These are phyloP conservation scores for Tulasnella sp. DNA, from an alignment of 768 basidiomycete species.

Conservation along the genomic window DNA sequence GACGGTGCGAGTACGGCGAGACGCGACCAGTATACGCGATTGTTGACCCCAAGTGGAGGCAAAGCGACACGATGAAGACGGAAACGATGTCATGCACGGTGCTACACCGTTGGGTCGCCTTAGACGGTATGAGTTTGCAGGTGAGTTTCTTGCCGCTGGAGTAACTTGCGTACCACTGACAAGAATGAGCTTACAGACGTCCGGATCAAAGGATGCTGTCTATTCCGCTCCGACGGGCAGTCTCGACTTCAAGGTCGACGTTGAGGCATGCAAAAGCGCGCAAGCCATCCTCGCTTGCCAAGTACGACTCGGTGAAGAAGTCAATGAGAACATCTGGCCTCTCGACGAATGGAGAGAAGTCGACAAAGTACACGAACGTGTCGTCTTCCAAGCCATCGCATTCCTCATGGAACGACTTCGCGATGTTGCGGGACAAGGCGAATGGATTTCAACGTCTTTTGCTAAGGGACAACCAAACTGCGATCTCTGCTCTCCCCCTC, in stretches of 20 bases:
- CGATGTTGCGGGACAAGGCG: constrained; percentile 52
- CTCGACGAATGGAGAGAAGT: constrained; percentile 61
- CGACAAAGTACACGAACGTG: constrained; percentile 75
- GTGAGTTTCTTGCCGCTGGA: constrained; percentile 30
- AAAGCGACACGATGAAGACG: constrained; percentile 32
- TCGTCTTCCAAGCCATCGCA: constrained; percentile 64
- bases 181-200: constrained; percentile 33
- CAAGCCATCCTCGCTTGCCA: constrained; percentile 66
- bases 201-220: constrained; percentile 36
- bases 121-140: constrained; percentile 38
- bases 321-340: constrained; percentile 73
- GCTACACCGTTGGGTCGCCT: constrained; percentile 51
- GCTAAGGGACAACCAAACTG: constrained; percentile 41
- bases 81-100: constrained; percentile 45
- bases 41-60: constrained; percentile 68
- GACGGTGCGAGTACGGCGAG: constrained; percentile 71
- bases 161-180: not conserved
- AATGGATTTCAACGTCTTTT: constrained; percentile 51
- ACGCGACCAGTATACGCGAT: constrained; percentile 63
- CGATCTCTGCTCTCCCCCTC: constrained; percentile 65
- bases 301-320: constrained; percentile 49
- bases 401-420: constrained; percentile 83
- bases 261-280: constrained; percentile 59
- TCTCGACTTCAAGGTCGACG: constrained; percentile 39
- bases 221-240: constrained; percentile 51